These are phyloP conservation scores for Cryphonectria parasitica DNA, from an alignment of 2,329 filamentous ascomycete species.

Conservation along the genomic window DNA sequence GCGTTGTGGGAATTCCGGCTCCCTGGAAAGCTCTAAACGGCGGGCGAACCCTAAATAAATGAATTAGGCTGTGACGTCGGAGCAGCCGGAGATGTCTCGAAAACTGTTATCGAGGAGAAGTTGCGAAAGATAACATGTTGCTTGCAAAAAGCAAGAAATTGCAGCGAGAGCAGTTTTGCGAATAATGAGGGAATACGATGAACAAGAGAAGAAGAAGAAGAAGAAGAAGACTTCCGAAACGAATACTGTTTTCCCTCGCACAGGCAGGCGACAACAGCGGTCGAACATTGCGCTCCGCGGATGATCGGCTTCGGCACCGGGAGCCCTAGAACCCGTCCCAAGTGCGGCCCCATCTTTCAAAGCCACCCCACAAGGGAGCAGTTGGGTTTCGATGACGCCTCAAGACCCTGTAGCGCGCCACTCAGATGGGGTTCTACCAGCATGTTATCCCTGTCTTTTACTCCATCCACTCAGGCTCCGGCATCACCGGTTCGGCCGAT, in stretches of 20 bases:
- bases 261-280: background rate
- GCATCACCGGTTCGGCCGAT: background rate
- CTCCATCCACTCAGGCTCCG: background rate
- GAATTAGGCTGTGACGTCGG: background rate
- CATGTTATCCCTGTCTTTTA: background rate
- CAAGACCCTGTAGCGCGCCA: constrained; percentile 12
- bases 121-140: background rate
- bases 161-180: background rate
- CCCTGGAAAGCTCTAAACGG: background rate
- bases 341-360: background rate
- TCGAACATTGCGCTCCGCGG: constrained; percentile 1
- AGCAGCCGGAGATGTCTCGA: background rate
- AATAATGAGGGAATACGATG: background rate
- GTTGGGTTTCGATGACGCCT: constrained; percentile 14
- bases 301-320: constrained; percentile 1
- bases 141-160: background rate
- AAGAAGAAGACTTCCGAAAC: background rate
- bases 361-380: background rate
- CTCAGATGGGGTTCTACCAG: background rate
- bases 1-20: background rate
- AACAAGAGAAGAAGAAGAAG: background rate
- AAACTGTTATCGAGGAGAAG: no score
- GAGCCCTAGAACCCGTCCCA: background rate
- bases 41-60: background rate
- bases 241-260: background rate